phyloP scores from a whole-genome alignment of 2,329 filamentous ascomycete genomes.

The Penicillium glabrum region DNA sequence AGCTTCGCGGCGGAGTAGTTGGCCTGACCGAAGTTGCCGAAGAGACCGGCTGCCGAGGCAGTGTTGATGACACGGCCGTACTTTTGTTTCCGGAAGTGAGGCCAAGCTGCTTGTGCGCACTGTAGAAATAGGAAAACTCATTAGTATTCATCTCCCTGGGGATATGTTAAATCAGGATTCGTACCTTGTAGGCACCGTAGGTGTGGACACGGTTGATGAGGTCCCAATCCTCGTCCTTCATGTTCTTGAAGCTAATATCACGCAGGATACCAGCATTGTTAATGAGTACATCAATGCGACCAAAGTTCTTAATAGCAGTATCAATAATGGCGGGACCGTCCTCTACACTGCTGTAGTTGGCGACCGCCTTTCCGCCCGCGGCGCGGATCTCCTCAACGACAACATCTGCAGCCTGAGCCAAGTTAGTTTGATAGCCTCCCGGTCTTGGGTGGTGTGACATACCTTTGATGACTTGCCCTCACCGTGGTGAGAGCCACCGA shows the following conservation, averaged over 20 bases:
- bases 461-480: constrained; percentile 87
- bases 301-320: constrained; percentile 50
- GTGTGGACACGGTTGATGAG: constrained; percentile 91
- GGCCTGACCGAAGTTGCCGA: constrained; percentile 91
- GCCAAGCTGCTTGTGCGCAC: constrained; percentile 92
- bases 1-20: constrained; percentile 98
- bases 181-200: constrained; percentile 82
- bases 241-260: constrained; percentile 97
- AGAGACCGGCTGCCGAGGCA: constrained; percentile 90
- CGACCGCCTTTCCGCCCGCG: constrained; percentile 90
- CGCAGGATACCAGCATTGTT: constrained; percentile 97
- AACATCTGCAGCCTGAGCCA: constrained; percentile 60
- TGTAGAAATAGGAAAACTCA: constrained; percentile 21
- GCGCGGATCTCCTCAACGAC: constrained; percentile 60
- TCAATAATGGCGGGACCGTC: constrained; percentile 92
- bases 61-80: constrained; percentile 97
- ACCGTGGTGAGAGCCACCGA: constrained; percentile 89
- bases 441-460: constrained; percentile 31
- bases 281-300: constrained; percentile 86
- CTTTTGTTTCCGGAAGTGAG: constrained; percentile 98
- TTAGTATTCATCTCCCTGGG: constrained; percentile 15
- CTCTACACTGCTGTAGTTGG: constrained; percentile 86
- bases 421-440: not conserved
- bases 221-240: constrained; percentile 97
- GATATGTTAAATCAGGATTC: not conserved